phyloP scores from a whole-genome alignment of 306 rosid species.

The Myrica gale region DNA sequence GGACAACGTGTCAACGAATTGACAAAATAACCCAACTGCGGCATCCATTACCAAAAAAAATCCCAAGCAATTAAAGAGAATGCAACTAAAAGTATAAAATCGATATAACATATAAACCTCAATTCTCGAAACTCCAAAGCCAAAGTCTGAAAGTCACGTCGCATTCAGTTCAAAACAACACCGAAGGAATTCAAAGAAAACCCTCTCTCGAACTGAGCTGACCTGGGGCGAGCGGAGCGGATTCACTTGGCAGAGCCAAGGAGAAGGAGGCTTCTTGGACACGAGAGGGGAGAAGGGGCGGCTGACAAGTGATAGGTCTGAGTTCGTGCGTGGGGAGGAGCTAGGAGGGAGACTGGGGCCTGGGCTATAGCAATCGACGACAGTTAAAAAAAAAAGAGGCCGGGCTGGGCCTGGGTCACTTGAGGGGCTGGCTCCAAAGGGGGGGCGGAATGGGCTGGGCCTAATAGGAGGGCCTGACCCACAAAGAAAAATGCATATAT shows the following conservation, averaged over 20 bases:
- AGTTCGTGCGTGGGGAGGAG: too few relatives aligned
- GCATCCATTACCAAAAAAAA: not conserved
- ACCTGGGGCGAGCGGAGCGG: not conserved
- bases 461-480: too few relatives aligned
- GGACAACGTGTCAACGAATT: not conserved
- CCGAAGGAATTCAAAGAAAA: not conserved
- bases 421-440: too few relatives aligned
- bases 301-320: too few relatives aligned
- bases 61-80: not conserved
- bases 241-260: conserved; percentile 57
- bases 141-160: not conserved
- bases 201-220: conserved; percentile 1
- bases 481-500: too few relatives aligned
- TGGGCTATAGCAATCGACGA: too few relatives aligned
- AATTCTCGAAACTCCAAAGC: not conserved
- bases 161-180: not conserved
- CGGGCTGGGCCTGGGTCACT: too few relatives aligned
- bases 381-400: too few relatives aligned
- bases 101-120: not conserved
- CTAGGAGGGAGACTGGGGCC: too few relatives aligned
- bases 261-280: conserved; percentile 42
- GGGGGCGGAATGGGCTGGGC: too few relatives aligned
- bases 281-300: too few relatives aligned
- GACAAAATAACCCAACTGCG: not conserved
- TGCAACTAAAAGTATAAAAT: not conserved